phyloP scores from a whole-genome alignment of 1,139 yeast genomes.

The Magnusiomyces clavatus region DNA sequence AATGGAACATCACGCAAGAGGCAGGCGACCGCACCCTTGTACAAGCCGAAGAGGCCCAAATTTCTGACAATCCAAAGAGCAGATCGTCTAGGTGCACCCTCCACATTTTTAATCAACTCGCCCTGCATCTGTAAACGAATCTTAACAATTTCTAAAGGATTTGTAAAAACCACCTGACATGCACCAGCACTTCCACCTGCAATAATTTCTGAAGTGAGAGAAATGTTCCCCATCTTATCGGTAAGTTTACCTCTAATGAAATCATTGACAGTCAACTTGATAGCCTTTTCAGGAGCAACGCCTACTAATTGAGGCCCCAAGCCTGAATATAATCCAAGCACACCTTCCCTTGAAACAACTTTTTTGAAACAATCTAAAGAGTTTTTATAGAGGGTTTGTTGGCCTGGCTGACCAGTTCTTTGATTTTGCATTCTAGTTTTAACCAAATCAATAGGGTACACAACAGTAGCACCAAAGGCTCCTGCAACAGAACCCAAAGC shows the following conservation, averaged over 20 bases:
- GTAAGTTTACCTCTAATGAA: conserved; percentile 70
- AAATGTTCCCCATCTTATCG: conserved; percentile 43
- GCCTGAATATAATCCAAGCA: conserved; percentile 87
- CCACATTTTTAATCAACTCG: conserved; percentile 44
- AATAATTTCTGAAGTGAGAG: conserved; percentile 63
- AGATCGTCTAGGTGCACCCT: conserved; percentile 37
- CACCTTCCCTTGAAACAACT: conserved; percentile 70
- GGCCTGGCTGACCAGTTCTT: conserved; percentile 52
- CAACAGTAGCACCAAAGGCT: conserved; percentile 97
- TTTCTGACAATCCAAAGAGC: conserved; percentile 72
- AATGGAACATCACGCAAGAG: conserved; percentile 92
- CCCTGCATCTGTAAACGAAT: conserved; percentile 95
- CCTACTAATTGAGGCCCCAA: conserved; percentile 92
- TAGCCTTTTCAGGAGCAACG: conserved; percentile 98
- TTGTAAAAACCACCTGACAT: conserved; percentile 92
- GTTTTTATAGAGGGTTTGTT: conserved; percentile 52
- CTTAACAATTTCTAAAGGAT: conserved; percentile 93
- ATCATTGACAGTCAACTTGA: conserved; percentile 91
- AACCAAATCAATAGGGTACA: conserved; percentile 92
- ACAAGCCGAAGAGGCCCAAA: conserved; percentile 77
- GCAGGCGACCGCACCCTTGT: conserved; percentile 90
- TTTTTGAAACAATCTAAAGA: conserved; percentile 82
- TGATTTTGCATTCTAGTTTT: conserved; percentile 98
- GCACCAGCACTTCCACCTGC: conserved; percentile 97
- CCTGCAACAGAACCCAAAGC: conserved; percentile 92